phyloP scores from a whole-genome alignment of 441 rosid species.

The Pelargonium hybrid region DNA sequence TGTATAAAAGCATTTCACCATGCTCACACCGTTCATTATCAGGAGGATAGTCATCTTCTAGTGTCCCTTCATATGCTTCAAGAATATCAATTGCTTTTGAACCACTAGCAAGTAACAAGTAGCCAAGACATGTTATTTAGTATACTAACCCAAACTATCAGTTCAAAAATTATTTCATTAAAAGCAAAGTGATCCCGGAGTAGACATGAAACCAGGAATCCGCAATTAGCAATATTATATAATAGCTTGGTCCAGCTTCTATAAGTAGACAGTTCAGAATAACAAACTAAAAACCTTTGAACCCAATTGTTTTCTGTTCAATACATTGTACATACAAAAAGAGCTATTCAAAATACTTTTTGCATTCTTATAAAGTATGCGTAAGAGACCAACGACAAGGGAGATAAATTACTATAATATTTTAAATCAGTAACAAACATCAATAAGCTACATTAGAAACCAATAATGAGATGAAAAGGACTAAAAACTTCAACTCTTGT shows the following conservation, averaged over 20 bases:
- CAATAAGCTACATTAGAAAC: neutral
- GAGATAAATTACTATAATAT: neutral
- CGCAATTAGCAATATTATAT: neutral
- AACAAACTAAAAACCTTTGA: neutral
- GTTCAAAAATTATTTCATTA: neutral
- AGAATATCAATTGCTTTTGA: conserved; percentile 95
- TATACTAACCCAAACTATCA: conserved; percentile 3
- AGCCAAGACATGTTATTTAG: neutral
- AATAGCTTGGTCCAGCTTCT: neutral
- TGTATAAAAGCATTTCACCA: conserved; percentile 95
- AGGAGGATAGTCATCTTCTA: conserved; percentile 97
- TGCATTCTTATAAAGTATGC: neutral
- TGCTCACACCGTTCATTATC: conserved; percentile 97
- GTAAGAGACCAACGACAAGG: neutral
- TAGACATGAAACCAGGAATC: neutral
- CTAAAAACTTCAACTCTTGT: neutral
- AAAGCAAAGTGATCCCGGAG: neutral
- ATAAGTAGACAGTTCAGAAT: neutral
- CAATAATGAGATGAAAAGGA: neutral
- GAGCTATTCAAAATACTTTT: neutral
- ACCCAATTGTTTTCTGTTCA: neutral
- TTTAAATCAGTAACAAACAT: neutral
- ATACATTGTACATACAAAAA: neutral
- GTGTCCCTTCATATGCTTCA: conserved; percentile 98
- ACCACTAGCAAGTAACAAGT: conserved; percentile 34